These are phyloP conservation scores for Chlorella ohadii DNA, from an alignment of 139 green algal species.

Conservation along the genomic window DNA sequence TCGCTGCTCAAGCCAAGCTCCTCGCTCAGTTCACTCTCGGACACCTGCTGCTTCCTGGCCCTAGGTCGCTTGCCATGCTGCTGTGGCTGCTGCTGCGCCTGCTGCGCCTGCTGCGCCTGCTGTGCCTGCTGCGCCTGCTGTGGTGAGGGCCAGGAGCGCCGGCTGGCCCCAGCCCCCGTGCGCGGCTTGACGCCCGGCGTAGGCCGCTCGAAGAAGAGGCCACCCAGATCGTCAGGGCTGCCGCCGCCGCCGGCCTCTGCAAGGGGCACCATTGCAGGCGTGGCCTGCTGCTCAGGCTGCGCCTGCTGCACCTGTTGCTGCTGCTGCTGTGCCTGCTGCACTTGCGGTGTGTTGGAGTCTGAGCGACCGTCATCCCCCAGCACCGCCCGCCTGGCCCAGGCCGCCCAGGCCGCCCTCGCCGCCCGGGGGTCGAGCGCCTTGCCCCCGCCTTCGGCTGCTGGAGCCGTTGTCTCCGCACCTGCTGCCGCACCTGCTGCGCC, in stretches of 20 bases:
- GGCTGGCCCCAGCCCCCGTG: too few species aligned
- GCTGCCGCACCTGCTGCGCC: background rate
- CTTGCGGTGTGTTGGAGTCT: background rate
- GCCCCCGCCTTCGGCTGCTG: background rate
- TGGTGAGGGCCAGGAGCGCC: too few species aligned
- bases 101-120: background rate
- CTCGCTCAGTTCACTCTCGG: background rate
- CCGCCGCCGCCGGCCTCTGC: too few species aligned
- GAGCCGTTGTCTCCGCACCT: background rate
- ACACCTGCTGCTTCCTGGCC: background rate
- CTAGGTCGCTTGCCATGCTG: too few species aligned
- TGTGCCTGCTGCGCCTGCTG: background rate
- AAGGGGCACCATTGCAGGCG: background rate
- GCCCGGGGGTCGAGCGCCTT: too few species aligned
- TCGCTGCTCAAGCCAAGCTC: background rate
- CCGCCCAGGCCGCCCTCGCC: too few species aligned
- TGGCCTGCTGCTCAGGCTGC: background rate
- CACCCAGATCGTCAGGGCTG: too few species aligned
- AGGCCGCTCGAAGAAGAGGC: too few species aligned
- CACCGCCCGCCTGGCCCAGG: too few species aligned
- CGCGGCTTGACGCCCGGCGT: too few species aligned
- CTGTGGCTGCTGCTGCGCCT: conserved; percentile 4
- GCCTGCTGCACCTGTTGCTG: background rate
- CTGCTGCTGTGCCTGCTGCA: background rate
- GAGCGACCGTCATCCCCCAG: background rate